phyloP scores from a whole-genome alignment of 257 asterid species.

The Jasminum sambac region DNA sequence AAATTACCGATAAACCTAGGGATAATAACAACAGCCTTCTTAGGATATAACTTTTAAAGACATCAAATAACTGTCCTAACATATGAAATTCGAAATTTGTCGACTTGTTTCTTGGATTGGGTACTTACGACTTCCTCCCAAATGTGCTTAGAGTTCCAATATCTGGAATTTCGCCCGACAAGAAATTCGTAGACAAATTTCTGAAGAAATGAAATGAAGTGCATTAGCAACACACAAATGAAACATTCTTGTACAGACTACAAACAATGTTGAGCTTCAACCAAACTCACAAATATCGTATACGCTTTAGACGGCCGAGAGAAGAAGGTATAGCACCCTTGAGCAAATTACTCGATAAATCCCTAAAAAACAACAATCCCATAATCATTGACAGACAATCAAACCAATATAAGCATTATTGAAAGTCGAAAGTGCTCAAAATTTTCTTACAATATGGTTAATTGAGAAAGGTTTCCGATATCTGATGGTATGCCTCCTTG shows the following conservation, averaged over 20 bases:
- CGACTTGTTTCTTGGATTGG: background rate
- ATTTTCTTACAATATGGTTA: slow-evolving; percentile 75
- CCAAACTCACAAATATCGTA: slow-evolving; percentile 66
- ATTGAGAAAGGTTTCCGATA: slow-evolving; percentile 75
- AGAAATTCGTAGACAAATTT: slow-evolving; percentile 85
- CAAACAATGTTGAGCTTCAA: background rate
- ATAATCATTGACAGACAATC: slow-evolving; percentile 8
- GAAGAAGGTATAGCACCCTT: slow-evolving; percentile 93
- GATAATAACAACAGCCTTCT: slow-evolving; percentile 37
- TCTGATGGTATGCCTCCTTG: slow-evolving; percentile 93
- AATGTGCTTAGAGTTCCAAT: slow-evolving; percentile 87
- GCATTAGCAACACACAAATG: background rate
- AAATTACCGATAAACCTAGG: slow-evolving; percentile 89
- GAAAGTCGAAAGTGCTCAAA: slow-evolving; percentile 11
- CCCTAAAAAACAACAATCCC: slow-evolving; percentile 41
- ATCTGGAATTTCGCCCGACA: slow-evolving; percentile 95
- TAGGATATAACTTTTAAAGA: slow-evolving; percentile 31
- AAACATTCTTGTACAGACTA: background rate
- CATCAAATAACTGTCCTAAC: background rate
- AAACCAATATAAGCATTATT: background rate
- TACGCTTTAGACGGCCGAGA: slow-evolving; percentile 69
- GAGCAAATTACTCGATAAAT: slow-evolving; percentile 85
- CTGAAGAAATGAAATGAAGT: slow-evolving; percentile 34
- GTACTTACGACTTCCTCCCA: slow-evolving; percentile 72
- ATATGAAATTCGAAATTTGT: background rate